These are phyloP conservation scores for Westerdykella aurantiaca DNA, from an alignment of 2,329 filamentous ascomycete genomes.

Conservation along the genomic window DNA sequence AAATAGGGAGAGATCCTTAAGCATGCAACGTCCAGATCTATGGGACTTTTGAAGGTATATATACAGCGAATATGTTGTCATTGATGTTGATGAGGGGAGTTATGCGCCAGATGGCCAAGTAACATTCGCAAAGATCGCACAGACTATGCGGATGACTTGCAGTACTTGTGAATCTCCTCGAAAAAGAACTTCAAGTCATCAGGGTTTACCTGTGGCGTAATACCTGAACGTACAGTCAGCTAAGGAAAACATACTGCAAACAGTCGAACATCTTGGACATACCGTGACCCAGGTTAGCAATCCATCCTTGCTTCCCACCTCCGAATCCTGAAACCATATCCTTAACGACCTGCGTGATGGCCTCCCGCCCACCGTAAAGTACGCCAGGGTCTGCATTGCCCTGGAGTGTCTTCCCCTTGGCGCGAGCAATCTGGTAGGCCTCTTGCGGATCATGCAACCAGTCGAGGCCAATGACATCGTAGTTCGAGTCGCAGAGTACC, in stretches of 20 bases:
- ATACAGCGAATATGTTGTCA: no score
- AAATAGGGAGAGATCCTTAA: no score
- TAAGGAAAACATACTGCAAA: no score
- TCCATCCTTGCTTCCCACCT: slow-evolving; percentile 85
- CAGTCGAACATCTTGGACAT: slow-evolving; percentile 28
- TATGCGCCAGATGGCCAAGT: background rate
- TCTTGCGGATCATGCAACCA: slow-evolving; percentile 88
- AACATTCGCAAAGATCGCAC: background rate
- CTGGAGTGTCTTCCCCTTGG: slow-evolving; percentile 73
- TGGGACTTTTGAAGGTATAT: no score
- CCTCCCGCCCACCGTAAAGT: slow-evolving; percentile 74
- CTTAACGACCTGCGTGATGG: slow-evolving; percentile 77
- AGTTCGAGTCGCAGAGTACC: slow-evolving; percentile 78
- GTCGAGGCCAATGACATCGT: slow-evolving; percentile 90
- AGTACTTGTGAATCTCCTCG: slow-evolving; percentile 67
- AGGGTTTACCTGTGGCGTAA: slow-evolving; percentile 91
- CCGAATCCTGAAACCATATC: slow-evolving; percentile 83
- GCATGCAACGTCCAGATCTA: no score
- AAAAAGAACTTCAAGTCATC: slow-evolving; percentile 93
- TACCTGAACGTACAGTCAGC: slow-evolving; percentile 52
- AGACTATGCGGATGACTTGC: background rate
- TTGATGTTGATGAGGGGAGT: background rate
- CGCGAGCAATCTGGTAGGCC: slow-evolving; percentile 67
- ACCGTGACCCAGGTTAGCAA: slow-evolving; percentile 94
- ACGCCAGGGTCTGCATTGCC: slow-evolving; percentile 95